Evolutionary conservation across 2,329 filamentous ascomycete genomes (phyloP).

Genomic region (Aspergillus ibericus): DNA sequence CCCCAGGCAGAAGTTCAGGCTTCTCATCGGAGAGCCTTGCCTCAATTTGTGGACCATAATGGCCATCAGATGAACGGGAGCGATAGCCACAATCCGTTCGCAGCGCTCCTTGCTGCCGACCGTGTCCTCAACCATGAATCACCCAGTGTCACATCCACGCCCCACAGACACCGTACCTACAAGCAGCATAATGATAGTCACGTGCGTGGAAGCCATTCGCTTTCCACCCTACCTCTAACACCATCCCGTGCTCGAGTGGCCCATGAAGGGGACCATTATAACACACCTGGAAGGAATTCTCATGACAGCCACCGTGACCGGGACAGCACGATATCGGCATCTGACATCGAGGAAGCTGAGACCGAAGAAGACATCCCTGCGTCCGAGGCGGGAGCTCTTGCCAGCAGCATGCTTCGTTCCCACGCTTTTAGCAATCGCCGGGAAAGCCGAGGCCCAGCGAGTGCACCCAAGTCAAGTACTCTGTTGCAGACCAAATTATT

Average conservation of each 20-base stretch:
- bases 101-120: constrained; percentile 70
- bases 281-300: constrained; percentile 59
- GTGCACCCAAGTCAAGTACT: constrained; percentile 46
- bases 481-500: constrained; percentile 64
- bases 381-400: constrained; percentile 75
- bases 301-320: constrained; percentile 61
- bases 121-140: constrained; percentile 78
- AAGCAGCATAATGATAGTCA: constrained; percentile 60
- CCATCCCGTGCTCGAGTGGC: constrained; percentile 59
- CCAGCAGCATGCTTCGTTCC: constrained; percentile 70
- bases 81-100: constrained; percentile 66
- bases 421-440: constrained; percentile 47
- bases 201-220: constrained; percentile 73
- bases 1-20: constrained; percentile 54
- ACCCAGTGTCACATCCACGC: constrained; percentile 72
- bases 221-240: constrained; percentile 81
- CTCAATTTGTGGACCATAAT: constrained; percentile 42
- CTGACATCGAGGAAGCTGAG: constrained; percentile 52
- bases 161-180: constrained; percentile 53
- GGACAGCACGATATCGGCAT: constrained; percentile 80
- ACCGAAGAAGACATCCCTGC: constrained; percentile 67
- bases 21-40: constrained; percentile 42
- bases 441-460: constrained; percentile 33
- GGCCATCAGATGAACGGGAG: constrained; percentile 48
- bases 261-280: constrained; percentile 54